These are phyloP conservation scores for Xylaria hypoxylon DNA, from an alignment of 2,329 filamentous ascomycete genomes.

Conservation along the genomic window DNA sequence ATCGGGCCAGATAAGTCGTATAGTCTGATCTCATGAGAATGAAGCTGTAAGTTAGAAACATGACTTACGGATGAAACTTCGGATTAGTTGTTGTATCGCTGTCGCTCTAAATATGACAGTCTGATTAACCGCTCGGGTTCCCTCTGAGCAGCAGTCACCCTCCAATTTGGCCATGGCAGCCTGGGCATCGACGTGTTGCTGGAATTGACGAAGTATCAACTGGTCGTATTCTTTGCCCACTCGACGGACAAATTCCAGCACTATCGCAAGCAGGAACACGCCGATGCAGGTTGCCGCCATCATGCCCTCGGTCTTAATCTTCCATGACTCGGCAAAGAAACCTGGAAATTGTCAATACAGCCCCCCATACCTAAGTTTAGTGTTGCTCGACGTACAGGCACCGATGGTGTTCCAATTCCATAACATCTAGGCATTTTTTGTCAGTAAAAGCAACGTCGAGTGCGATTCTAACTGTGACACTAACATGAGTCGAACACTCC, in stretches of 20 bases:
- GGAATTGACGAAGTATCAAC: conserved; percentile 55
- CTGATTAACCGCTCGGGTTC: conserved; percentile 34
- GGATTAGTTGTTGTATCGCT: conserved; percentile 56
- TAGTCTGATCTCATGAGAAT: not conserved
- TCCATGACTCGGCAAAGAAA: conserved; percentile 57
- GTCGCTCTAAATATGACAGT: conserved; percentile 54
- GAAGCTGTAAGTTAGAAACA: not conserved
- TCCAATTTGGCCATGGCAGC: conserved; percentile 37
- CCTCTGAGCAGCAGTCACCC: conserved; percentile 35
- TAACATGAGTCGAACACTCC: conserved; percentile 31
- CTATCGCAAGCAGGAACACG: conserved; percentile 55
- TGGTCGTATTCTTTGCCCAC: conserved; percentile 58
- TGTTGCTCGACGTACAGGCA: conserved; percentile 49
- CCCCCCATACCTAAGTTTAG: not conserved
- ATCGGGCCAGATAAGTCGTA: not conserved
- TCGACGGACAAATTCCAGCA: conserved; percentile 56
- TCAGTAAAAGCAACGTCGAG: conserved; percentile 31
- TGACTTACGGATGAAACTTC: conserved; percentile 50
- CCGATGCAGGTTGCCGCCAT: conserved; percentile 60
- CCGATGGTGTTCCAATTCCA: conserved; percentile 60
- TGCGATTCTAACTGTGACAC: not conserved
- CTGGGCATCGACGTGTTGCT: conserved; percentile 50
- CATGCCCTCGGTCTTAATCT: conserved; percentile 54
- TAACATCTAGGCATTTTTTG: conserved; percentile 53
- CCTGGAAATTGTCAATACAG: conserved; percentile 36